Percentiles rank a stretch among this genome's conserved stretches.
Conservation (phyloP, 805 yeast species). For the Torulaspora microellipsoides region DNA sequence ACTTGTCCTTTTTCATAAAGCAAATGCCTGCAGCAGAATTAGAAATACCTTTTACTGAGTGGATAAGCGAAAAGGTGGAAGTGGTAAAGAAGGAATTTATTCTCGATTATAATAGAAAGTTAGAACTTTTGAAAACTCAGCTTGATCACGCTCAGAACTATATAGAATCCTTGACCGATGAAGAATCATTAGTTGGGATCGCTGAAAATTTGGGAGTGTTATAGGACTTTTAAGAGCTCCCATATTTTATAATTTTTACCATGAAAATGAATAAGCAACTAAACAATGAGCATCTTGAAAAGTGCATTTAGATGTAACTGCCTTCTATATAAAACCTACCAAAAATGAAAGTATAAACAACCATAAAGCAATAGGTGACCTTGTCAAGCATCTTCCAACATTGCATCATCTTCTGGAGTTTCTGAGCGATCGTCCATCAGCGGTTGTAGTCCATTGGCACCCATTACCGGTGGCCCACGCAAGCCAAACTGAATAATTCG, state of each 20-base stretch:
- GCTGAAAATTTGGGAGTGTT: conserved; percentile 12
- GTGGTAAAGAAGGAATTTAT: conserved; percentile 46
- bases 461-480: conserved; percentile 16
- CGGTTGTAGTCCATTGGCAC: conserved; percentile 12
- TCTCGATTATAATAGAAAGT: conserved; percentile 47
- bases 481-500: conserved; percentile 27
- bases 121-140: conserved; percentile 37
- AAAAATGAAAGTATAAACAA: too few species aligned
- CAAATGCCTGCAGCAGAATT: conserved; percentile 68
- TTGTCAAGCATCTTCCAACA: conserved; percentile 15
- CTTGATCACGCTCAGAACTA: conserved; percentile 14
- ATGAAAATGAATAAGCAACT: too few species aligned
- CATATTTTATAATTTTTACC: too few species aligned
- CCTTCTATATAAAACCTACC: not conserved
- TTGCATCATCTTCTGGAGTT: conserved; percentile 29
- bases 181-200: conserved; percentile 14
- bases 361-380: too few species aligned
- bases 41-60: conserved; percentile 63
- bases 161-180: conserved; percentile 15
- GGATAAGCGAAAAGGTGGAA: conserved; percentile 53
- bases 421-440: conserved; percentile 23
- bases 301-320: not conserved
- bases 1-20: conserved; percentile 55
- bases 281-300: too few species aligned
- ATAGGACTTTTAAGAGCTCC: not conserved